Conservation (phyloP, 2,329 filamentous ascomycete genomes). For the Byssothecium circinans region DNA sequence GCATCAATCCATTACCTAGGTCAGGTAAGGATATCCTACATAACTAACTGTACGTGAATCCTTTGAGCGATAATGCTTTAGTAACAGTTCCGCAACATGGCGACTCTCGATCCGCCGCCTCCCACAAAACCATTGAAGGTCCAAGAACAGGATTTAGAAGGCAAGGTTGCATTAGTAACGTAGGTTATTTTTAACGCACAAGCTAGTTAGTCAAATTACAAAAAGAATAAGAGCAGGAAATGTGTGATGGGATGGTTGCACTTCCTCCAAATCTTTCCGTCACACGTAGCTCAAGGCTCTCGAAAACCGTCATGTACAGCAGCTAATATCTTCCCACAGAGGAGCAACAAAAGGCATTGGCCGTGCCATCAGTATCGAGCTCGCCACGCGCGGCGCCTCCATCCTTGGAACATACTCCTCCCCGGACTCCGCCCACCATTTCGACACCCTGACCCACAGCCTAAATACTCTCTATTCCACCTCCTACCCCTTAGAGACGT, state of each 20-base stretch:
- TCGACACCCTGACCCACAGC: slow-evolving; percentile 15
- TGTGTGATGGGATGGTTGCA: neutral
- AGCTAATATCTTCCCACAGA: slow-evolving; percentile 4
- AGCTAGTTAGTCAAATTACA: neutral
- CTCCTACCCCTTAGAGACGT: neutral
- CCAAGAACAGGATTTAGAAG: slow-evolving; percentile 24
- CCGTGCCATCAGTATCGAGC: slow-evolving; percentile 25
- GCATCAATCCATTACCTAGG: too few species aligned
- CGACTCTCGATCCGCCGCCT: neutral
- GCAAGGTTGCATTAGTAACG: slow-evolving; percentile 30
- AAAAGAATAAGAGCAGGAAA: neutral
- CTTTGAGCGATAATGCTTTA: too few species aligned
- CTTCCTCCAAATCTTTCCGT: neutral
- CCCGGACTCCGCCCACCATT: slow-evolving; percentile 15
- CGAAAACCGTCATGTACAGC: neutral
- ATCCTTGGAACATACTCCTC: slow-evolving; percentile 28
- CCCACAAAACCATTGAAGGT: slow-evolving; percentile 1
- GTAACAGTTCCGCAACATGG: neutral
- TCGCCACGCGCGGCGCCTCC: slow-evolving; percentile 26
- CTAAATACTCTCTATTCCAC: slow-evolving; percentile 14
- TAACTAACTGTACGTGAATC: too few species aligned
- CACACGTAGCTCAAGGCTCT: neutral
- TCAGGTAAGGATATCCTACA: too few species aligned
- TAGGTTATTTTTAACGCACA: slow-evolving; percentile 6
- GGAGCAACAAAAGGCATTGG: slow-evolving; percentile 32